Percentiles rank a stretch among this genome's conserved stretches.
Conservation (phyloP, 371 early-diverging fungal genomes). For the Mucor piriformis region DNA sequence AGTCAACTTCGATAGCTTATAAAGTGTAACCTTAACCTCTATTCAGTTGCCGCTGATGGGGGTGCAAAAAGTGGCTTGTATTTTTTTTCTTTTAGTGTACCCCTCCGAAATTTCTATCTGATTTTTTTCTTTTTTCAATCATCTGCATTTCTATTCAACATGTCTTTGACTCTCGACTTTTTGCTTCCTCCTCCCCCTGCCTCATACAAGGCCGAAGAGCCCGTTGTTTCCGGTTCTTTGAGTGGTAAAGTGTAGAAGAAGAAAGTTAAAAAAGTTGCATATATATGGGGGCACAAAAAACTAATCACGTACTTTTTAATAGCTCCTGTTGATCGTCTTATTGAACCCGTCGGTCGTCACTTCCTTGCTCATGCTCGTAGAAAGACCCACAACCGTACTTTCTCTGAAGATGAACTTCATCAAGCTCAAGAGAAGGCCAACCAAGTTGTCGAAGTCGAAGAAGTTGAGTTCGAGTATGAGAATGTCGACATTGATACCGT, state of each 20-base stretch:
- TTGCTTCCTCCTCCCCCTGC: constrained; percentile 69
- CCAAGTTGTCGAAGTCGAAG: constrained; percentile 60
- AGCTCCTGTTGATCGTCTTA: constrained; percentile 53
- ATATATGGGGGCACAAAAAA: not conserved
- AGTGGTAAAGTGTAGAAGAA: constrained; percentile 25
- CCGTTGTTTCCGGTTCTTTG: constrained; percentile 50
- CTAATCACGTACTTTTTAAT: not conserved
- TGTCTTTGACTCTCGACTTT: constrained; percentile 64
- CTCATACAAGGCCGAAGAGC: constrained; percentile 60
- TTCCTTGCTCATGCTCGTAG: constrained; percentile 73
- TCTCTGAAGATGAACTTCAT: constrained; percentile 69
- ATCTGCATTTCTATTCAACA: constrained; percentile 9
- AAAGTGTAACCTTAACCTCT: too few relatives aligned
- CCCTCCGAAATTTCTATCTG: not conserved
- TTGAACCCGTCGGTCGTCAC: constrained; percentile 67
- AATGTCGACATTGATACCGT: constrained; percentile 68
- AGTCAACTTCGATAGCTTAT: too few relatives aligned
- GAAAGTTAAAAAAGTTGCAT: not conserved
- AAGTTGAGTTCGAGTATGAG: constrained; percentile 75
- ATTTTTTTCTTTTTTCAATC: not conserved
- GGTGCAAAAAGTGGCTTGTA: constrained; percentile 1
- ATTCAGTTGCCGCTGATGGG: too few relatives aligned
- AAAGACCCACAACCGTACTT: constrained; percentile 70
- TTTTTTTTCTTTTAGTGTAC: not conserved
- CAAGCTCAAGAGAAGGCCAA: constrained; percentile 51